Conservation (phyloP, 1,139 yeast species). For the Pichia sp. region DNA sequence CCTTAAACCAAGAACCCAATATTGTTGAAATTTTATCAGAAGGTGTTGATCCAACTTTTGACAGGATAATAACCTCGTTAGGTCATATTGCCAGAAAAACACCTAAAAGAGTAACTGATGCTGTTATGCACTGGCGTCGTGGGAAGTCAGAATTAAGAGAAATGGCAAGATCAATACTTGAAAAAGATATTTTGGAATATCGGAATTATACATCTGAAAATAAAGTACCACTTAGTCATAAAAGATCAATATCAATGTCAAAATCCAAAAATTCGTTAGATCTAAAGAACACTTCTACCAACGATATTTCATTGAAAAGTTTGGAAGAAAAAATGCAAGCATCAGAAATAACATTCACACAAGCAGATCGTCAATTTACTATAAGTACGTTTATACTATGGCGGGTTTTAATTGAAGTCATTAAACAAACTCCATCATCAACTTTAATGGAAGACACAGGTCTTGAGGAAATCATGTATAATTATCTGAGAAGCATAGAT, state of each 20-base stretch:
- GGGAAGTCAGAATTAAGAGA: conserved; percentile 82
- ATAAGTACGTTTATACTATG: conserved; percentile 89
- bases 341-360: conserved; percentile 65
- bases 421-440: conserved; percentile 73
- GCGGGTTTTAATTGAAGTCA: conserved; percentile 87
- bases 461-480: conserved; percentile 87
- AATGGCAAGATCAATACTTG: conserved; percentile 62
- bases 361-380: conserved; percentile 80
- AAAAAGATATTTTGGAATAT: conserved; percentile 32
- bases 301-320: conserved; percentile 10
- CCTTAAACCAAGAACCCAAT: conserved; percentile 71
- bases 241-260: conserved; percentile 18
- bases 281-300: conserved; percentile 4
- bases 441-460: conserved; percentile 75
- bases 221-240: conserved; percentile 5
- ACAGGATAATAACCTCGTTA: conserved; percentile 73
- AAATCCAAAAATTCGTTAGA: conserved; percentile 17
- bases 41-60: conserved; percentile 83
- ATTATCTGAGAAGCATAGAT: conserved; percentile 83
- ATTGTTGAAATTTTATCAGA: conserved; percentile 76
- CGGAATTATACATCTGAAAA: conserved; percentile 20
- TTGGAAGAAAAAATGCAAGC: conserved; percentile 43
- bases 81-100: conserved; percentile 87
- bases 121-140: conserved; percentile 98
- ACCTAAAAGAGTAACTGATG: conserved; percentile 94